Conservation (phyloP, 805 yeast species). For the Cyberlindnera xishuangbannaensis region DNA sequence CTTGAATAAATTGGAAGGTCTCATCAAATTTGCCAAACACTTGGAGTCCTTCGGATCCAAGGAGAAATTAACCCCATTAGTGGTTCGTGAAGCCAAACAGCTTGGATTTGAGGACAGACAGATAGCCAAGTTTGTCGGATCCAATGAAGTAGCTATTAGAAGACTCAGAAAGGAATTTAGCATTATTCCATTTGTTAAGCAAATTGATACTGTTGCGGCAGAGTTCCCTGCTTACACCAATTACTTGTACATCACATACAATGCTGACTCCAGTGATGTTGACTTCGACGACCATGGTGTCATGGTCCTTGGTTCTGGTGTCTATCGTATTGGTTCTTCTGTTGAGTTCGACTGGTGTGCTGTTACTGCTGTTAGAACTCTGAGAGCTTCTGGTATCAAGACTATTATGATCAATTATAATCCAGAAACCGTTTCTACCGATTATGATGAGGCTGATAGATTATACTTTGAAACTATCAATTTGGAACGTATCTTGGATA, state of each 20-base stretch:
- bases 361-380: conserved; percentile 90
- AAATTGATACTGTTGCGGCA: conserved; percentile 96
- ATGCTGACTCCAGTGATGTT: conserved; percentile 82
- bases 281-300: conserved; percentile 86
- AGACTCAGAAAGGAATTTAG: conserved; percentile 75
- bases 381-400: conserved; percentile 79
- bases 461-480: conserved; percentile 93
- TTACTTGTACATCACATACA: conserved; percentile 93
- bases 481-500: conserved; percentile 95
- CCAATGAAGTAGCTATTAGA: conserved; percentile 78
- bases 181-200: conserved; percentile 89
- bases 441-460: conserved; percentile 96
- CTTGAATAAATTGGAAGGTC: conserved; percentile 72
- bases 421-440: conserved; percentile 98
- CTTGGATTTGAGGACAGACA: conserved; percentile 94
- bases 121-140: conserved; percentile 70
- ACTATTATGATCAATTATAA: conserved; percentile 96
- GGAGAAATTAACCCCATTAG: conserved; percentile 51
- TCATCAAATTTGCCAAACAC: conserved; percentile 65
- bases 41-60: conserved; percentile 50
- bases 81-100: conserved; percentile 75
- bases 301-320: conserved; percentile 97
- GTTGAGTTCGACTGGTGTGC: conserved; percentile 99
- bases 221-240: conserved; percentile 98
- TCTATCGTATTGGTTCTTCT: conserved; percentile 95